Evolutionary conservation across 2,329 filamentous ascomycete genomes (phyloP).

Genomic region (Pseudogymnoascus sp.): DNA sequence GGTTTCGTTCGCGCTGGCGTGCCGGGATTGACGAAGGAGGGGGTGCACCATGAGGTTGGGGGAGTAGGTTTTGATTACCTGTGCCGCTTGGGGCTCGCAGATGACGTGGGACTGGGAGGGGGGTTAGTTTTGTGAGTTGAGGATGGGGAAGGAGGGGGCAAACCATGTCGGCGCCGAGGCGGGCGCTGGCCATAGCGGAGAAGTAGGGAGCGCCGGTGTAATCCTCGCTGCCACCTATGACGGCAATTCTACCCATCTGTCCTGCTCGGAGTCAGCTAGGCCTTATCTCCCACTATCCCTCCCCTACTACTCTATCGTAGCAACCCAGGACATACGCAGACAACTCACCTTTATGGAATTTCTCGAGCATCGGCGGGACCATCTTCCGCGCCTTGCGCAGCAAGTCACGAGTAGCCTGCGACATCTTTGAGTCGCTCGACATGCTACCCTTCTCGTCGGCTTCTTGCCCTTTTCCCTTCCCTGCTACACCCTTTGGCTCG

Average conservation of each 20-base stretch:
- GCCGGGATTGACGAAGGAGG: slow-evolving; percentile 71
- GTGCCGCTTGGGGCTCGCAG: slow-evolving; percentile 79
- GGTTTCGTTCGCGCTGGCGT: slow-evolving; percentile 46
- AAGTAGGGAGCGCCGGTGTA: slow-evolving; percentile 98
- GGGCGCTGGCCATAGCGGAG: slow-evolving; percentile 91
- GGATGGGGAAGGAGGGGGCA: slow-evolving; percentile 1
- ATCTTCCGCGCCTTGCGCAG: slow-evolving; percentile 78
- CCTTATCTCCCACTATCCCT: background rate
- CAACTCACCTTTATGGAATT: slow-evolving; percentile 82
- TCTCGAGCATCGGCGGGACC: slow-evolving; percentile 89
- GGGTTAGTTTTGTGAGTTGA: background rate
- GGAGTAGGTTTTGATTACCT: slow-evolving; percentile 95
- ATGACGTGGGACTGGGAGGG: slow-evolving; percentile 73
- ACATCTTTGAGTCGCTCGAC: slow-evolving; percentile 44
- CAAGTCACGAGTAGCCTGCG: slow-evolving; percentile 64
- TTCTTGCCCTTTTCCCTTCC: background rate
- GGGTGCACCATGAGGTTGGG: slow-evolving; percentile 98
- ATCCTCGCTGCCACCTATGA: slow-evolving; percentile 91
- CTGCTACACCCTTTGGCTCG: background rate
- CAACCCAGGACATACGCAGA: slow-evolving; percentile 10
- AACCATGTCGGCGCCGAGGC: slow-evolving; percentile 85
- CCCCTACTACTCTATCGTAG: background rate
- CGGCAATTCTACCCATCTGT: slow-evolving; percentile 82
- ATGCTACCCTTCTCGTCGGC: slow-evolving; percentile 15
- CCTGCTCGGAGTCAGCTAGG: slow-evolving; percentile 45